A percentile compares a stretch with the other conserved stretches of the same genome.
Conservation (phyloP, 192 early-diverging fungal species). For the Obelidium mucronatum region DNA sequence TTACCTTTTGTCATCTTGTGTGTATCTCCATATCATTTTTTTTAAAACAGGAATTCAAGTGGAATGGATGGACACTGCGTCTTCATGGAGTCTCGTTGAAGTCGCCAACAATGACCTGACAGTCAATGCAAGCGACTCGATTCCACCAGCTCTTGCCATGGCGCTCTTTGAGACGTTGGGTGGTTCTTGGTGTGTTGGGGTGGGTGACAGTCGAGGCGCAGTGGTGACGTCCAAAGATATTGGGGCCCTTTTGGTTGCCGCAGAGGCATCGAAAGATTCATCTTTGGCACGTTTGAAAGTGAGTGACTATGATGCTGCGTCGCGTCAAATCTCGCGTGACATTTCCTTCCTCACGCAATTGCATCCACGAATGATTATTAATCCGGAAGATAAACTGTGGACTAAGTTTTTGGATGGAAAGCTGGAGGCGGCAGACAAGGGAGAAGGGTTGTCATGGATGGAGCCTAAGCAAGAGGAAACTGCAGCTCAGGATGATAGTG, state of each 20-base stretch:
- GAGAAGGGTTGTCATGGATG: constrained; percentile 21
- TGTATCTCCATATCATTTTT: too few species aligned
- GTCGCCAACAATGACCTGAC: not conserved
- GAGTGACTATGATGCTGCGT: constrained; percentile 14
- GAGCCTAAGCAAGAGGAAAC: constrained; percentile 2
- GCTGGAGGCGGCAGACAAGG: constrained; percentile 15
- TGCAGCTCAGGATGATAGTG: not conserved
- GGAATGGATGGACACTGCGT: constrained; percentile 32
- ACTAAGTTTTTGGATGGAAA: constrained; percentile 31
- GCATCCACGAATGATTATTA: constrained; percentile 29
- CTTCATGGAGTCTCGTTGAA: constrained; percentile 6
- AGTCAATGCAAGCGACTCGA: constrained; percentile 1
- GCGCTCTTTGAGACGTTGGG: constrained; percentile 30
- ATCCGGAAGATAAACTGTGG: constrained; percentile 29
- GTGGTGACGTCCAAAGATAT: constrained; percentile 7
- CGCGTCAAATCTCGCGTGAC: constrained; percentile 15
- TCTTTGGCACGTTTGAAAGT: constrained; percentile 1
- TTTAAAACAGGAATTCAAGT: too few species aligned
- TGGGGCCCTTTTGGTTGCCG: constrained; percentile 29
- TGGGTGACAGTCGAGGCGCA: not conserved
- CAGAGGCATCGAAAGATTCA: constrained; percentile 7
- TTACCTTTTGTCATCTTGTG: too few species aligned
- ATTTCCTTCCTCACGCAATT: constrained; percentile 1
- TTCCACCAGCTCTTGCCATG: constrained; percentile 27
- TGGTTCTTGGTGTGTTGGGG: constrained; percentile 11